Base-by-base conservation (phyloP, 768 basidiomycete species). In the Termitomyces sp. region DNA sequence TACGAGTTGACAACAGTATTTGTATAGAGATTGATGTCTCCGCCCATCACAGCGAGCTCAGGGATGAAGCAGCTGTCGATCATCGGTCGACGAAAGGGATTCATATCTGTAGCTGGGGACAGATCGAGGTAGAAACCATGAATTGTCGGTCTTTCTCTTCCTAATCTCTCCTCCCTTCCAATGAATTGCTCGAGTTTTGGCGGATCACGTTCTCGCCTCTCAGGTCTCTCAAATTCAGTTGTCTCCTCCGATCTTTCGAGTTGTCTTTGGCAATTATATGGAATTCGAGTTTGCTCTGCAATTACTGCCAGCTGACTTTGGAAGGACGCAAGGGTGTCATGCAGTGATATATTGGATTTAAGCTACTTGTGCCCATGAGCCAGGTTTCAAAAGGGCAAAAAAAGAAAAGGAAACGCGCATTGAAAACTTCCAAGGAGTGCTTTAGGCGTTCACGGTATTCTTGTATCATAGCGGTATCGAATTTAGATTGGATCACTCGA, bases 391-490 rank as follows among this genome's bases (percentile, higher is more conserved):
- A 49, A 30, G 3, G 23, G 30, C 13, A 18, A 40, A 40, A 16
- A 40, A 13, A 18, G 16, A 50, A n/a, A 50, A 12, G 33, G 2
- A 7, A 6, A 55, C 44, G 13, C 46, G 55, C 58, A 48, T 20
- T 10, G 32, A 59, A 59, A 16, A 59, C 36, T 16, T 55, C 52
- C 18, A 55, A 7, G 5, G 46, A 55, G 4, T 55, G 58, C 9
- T 46, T 59, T 13, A 59, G 43, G 8, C 50, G 46, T 10, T 59
- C 58, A 10, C 58, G 58, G 7, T 48, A 59, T 9, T 54, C 32
- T 16, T 50, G 51, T 40, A 59, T 55, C 40, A 12, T 30, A 32
- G 47, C 35, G 12, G 7, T 8, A 20, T 59, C 52, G 1, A 53
- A 59, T 28, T 50, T 59, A 20, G 5, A 14, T 16, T 59, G 50